Conservation (phyloP, 2,329 filamentous ascomycete genomes). For the Monilinia aucupariae region DNA sequence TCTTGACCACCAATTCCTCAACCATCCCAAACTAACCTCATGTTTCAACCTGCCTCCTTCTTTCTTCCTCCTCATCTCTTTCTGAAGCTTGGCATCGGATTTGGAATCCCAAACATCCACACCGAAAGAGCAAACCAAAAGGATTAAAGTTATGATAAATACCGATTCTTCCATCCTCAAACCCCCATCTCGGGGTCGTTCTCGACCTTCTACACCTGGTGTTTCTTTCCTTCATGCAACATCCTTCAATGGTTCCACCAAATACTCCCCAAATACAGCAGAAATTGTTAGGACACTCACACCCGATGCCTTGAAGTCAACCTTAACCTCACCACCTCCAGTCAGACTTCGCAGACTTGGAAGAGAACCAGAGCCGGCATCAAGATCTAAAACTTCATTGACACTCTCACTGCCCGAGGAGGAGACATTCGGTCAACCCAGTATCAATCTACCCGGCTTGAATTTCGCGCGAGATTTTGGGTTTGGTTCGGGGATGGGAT, state of each 20-base stretch:
- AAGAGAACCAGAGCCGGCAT: background rate
- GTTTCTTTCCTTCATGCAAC: background rate
- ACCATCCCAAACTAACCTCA: background rate
- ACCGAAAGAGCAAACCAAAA: background rate
- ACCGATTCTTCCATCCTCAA: background rate
- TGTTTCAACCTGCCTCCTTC: background rate
- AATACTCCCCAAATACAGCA: background rate
- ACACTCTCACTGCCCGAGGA: conserved; percentile 8
- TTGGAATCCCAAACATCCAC: background rate
- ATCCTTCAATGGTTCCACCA: background rate
- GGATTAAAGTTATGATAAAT: background rate
- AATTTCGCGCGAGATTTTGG: background rate
- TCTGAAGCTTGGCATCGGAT: background rate
- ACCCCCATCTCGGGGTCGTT: background rate
- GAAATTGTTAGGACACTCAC: background rate
- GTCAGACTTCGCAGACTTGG: background rate
- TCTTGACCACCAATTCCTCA: background rate
- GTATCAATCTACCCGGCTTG: conserved; percentile 11
- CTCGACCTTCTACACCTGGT: conserved; percentile 9
- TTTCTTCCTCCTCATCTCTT: background rate
- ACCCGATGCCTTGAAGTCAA: background rate
- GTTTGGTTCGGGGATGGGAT: background rate
- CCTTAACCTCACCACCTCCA: background rate
- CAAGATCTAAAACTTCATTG: conserved; percentile 6
- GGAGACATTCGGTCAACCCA: conserved; percentile 11